Evolutionary conservation across 1,284 basidiomycete genomes (phyloP).

Genomic region (Xerocomus amazonicus): DNA sequence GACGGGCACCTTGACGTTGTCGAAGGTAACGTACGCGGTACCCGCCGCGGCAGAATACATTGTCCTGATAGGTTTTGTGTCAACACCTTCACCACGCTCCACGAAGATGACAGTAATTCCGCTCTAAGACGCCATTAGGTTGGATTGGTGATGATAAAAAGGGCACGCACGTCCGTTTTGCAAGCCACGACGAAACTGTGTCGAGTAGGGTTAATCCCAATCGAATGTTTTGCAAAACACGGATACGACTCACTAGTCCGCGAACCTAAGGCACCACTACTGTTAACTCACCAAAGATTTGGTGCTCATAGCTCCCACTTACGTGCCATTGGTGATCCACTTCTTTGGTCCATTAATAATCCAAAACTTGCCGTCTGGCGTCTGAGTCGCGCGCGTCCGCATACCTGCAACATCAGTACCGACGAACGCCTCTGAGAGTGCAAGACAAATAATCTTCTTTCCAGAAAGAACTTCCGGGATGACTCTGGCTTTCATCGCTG

Average conservation of each 20-base stretch:
- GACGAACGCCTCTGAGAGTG: neutral
- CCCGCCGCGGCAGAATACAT: slow-evolving; percentile 75
- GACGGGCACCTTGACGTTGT: slow-evolving; percentile 84
- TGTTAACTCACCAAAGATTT: neutral
- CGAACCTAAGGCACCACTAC: slow-evolving; percentile 11
- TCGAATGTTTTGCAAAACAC: neutral
- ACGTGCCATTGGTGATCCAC: slow-evolving; percentile 81
- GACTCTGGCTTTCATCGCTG: neutral
- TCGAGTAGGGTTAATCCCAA: neutral
- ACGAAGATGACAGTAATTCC: neutral
- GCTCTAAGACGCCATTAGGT: slow-evolving; percentile 47
- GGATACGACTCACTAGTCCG: slow-evolving; percentile 31
- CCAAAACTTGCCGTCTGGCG: neutral
- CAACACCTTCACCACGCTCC: slow-evolving; percentile 62
- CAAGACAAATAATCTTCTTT: neutral
- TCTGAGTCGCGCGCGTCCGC: neutral
- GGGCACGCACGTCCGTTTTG: neutral
- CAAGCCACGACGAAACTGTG: neutral
- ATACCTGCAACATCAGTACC: neutral
- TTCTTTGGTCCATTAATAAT: slow-evolving; percentile 60
- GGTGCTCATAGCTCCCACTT: slow-evolving; percentile 29
- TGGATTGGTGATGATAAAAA: neutral
- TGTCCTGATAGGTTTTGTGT: slow-evolving; percentile 85
- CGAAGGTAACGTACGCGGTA: slow-evolving; percentile 85
- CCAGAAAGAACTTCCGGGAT: neutral